Evolutionary conservation across 140 eudicot species (phyloP).

Genomic region (Erigeron philadelphicus): DNA sequence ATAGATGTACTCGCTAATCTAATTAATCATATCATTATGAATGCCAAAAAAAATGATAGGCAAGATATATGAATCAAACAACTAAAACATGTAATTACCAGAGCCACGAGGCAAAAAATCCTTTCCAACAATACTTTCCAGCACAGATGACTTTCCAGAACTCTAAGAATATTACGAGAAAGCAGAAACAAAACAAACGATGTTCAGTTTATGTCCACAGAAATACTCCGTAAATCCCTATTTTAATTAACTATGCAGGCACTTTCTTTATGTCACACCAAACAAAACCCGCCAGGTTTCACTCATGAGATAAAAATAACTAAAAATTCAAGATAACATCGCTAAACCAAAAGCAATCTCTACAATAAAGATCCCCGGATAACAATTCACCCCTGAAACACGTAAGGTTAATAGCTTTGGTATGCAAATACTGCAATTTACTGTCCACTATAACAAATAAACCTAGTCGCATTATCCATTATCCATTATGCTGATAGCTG

Average conservation of each 20-base stretch:
- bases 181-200: slow-evolving; percentile 4
- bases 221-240: neutral
- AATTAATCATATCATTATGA: slow-evolving; percentile 10
- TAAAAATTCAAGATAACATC: neutral
- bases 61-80: neutral
- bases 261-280: slow-evolving; percentile 3
- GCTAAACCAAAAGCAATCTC: neutral
- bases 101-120: slow-evolving; percentile 77
- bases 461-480: neutral
- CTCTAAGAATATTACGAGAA: slow-evolving; percentile 36
- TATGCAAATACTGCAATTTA: neutral
- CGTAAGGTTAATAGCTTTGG: neutral
- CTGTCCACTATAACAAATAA: too few species aligned
- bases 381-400: neutral
- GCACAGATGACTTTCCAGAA: slow-evolving; percentile 74
- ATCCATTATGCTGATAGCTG: neutral
- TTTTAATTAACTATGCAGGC: slow-evolving; percentile 1
- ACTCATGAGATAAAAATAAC: neutral
- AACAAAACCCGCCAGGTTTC: neutral
- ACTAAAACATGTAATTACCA: slow-evolving; percentile 28
- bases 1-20: slow-evolving; percentile 9
- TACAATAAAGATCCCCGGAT: neutral
- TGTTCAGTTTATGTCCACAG: slow-evolving; percentile 9
- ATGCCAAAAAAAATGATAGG: slow-evolving; percentile 6
- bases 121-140: slow-evolving; percentile 67